Base-by-base conservation (phyloP, 2,329 filamentous ascomycete genomes). In the Pseudocercospora pini-densiflorae region DNA sequence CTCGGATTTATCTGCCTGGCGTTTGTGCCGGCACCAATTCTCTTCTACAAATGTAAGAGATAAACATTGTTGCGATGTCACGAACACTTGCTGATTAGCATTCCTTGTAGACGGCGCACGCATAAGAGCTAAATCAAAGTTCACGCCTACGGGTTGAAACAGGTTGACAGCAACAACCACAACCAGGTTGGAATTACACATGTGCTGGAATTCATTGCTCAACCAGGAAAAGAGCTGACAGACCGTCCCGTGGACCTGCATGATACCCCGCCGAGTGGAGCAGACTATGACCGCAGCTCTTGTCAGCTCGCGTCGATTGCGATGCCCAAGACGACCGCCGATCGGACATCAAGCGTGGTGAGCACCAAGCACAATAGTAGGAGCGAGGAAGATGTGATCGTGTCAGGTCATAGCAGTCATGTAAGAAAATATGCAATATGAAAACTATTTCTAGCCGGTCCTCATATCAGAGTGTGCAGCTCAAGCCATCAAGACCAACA, bases 1-100 rank as follows among this genome's bases (percentile, higher is more conserved):
- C 67, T 80, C 24, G 78, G 74, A 1, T 76, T 75, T 47, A 62
- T 80, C 12, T 69, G 71, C 3, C 69, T 78, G 29, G 71, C 69
- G 3, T 68, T 74, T 36, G 62, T 69, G 19, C 73, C 73, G 4
- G 73, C 71, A 19, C 74, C 74, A 7, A 68, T 75, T 14, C 43
- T 75, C 19, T 75, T 76, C 62, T 75, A 73, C 63, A 68, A 67
- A 49, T 76, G 69, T 62, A 19, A 43, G 40, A 6, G 2, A 4
- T 43, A 43, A 16, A n/a, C 8, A 19, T 43, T 43, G 4, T 43
- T 43, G 4, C 40, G 16, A 43, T n/a, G 33, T 43, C 12, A 16
- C 40, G 3, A 2, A 43, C 16, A 43, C 16, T 43, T 19, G 16
- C 40, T 43, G 40, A 43, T 43, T n/a, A 16, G 10, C 40, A n/a